Conservation (phyloP, 495 filamentous ascomycete genomes). For the Hypoxylon cercidicola region DNA sequence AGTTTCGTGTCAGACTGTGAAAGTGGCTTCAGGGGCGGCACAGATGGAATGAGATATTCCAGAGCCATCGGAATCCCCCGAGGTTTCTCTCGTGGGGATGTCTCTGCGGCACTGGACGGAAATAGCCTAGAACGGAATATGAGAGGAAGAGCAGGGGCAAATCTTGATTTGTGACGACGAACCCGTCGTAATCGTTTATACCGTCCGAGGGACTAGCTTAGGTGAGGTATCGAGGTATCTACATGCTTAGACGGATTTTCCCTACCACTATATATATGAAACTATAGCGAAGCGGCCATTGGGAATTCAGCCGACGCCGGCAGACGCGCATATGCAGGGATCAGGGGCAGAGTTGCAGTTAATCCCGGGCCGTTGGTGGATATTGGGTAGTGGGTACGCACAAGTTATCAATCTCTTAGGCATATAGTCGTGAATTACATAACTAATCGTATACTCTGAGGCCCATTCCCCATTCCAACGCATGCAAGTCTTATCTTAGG, state of each 20-base stretch:
- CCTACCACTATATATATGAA: neutral
- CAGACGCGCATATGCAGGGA: conserved; percentile 5
- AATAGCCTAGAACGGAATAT: neutral
- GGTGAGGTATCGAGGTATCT: too few relatives aligned
- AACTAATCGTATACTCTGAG: neutral
- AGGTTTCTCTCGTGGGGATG: neutral
- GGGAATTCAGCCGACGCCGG: conserved; percentile 7
- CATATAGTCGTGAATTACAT: neutral
- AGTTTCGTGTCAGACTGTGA: neutral
- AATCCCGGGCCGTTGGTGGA: conserved; percentile 1
- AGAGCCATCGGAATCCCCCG: neutral
- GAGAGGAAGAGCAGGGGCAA: neutral
- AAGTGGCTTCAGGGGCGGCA: neutral
- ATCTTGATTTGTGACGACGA: neutral
- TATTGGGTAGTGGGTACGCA: neutral
- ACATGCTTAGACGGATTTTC: too few relatives aligned
- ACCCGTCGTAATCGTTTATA: neutral
- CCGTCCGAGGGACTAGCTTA: neutral
- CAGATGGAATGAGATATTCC: neutral
- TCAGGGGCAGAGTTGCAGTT: conserved; percentile 1
- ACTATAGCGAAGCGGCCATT: neutral
- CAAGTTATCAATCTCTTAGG: neutral
- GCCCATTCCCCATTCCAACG: too few relatives aligned
- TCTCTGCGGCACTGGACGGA: neutral
- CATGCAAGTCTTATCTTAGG: neutral